Evolutionary conservation across 2,329 filamentous ascomycete genomes (phyloP), one percentile per base, ranked within the genome.

Genomic region (Colletotrichum theobromicola): DNA sequence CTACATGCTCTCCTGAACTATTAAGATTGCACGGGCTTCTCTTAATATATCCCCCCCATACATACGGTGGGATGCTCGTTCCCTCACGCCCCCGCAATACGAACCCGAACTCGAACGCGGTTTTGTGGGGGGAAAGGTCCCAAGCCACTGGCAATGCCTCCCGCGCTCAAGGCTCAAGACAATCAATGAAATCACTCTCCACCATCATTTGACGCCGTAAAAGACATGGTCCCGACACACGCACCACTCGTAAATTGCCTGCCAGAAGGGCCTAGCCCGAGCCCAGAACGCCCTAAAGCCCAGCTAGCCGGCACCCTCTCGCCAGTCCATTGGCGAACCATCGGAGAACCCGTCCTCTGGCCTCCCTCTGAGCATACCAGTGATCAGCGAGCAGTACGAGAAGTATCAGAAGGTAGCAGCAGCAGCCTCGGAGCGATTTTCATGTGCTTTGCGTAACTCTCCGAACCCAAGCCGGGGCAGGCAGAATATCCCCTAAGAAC

Each of bases 41-140:
- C 34, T 7, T 64, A 50, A 32, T 64, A 50, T 50, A 24, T 50
- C 9, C 42, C 42, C 42, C 42, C 42, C 42, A 50, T 50, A 50
- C 42, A 50, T 50, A 50, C 42, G 10, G 42, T 21, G 42, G 42
- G n/a, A n/a, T 37, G 32, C 32, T 7, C 32, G 58, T 37, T n/a
- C n/a, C 32, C 8, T 30, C 53, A 16, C 15, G 10, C 42, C 32
- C 30, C 71, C 67, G 26, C 24, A 66, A 74, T 66, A 61, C 71
- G 67, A 74, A 71, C 16, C 35, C 67, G 67, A 74, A 71, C 67
- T 18, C 71, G 61, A 70, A 71, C 53, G 26, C 26, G 64, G 30
- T 34, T 35, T 18, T 53, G 12, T 68, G 53, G 32, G 12, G n/a
- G 9, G 32, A 15, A 24, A 46, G 2, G 18, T 42, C 61, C 26